A percentile compares a stretch with the other conserved stretches of the same genome.
Conservation (phyloP, 2,329 filamentous ascomycete genomes). For the Lecanosticta acicola region DNA sequence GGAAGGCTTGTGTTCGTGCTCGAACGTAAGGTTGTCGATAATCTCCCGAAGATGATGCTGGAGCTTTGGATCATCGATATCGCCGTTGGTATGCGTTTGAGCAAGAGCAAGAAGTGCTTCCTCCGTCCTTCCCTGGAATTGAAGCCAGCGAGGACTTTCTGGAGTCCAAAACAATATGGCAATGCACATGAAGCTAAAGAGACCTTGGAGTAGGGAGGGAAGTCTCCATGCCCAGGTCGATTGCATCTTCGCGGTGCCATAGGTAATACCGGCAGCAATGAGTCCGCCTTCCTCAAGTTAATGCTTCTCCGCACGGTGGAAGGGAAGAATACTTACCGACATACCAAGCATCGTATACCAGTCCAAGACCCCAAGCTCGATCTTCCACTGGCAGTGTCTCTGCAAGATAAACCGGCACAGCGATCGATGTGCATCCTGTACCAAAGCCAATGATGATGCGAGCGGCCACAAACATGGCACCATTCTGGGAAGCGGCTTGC, state of each 20-base stretch:
- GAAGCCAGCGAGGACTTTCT: conserved; percentile 55
- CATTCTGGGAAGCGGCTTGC: conserved; percentile 35
- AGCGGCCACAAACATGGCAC: conserved; percentile 39
- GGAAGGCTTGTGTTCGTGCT: conserved; percentile 5
- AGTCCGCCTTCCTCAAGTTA: conserved; percentile 31
- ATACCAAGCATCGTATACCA: conserved; percentile 36
- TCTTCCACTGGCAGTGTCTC: conserved; percentile 6
- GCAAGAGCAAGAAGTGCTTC: conserved; percentile 36
- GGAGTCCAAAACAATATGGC: conserved; percentile 47
- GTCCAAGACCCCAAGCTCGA: conserved; percentile 13
- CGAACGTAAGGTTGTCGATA: conserved; percentile 6
- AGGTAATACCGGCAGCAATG: conserved; percentile 43
- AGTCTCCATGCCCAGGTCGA: conserved; percentile 47
- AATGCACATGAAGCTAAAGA: conserved; percentile 42
- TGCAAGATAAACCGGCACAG: conserved; percentile 6
- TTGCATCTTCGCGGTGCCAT: conserved; percentile 37
- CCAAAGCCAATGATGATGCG: conserved; percentile 32
- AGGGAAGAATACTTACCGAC: conserved; percentile 38
- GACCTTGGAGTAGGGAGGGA: conserved; percentile 48
- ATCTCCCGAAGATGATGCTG: conserved; percentile 8
- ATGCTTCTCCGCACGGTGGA: conserved; percentile 9
- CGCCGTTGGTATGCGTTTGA: conserved; percentile 7
- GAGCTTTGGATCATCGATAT: conserved; percentile 2
- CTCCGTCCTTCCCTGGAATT: conserved; percentile 46
- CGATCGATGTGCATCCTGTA: conserved; percentile 5